phyloP scores from a whole-genome alignment of 1,284 basidiomycete genomes.

The Boletus albobrunnescens region DNA sequence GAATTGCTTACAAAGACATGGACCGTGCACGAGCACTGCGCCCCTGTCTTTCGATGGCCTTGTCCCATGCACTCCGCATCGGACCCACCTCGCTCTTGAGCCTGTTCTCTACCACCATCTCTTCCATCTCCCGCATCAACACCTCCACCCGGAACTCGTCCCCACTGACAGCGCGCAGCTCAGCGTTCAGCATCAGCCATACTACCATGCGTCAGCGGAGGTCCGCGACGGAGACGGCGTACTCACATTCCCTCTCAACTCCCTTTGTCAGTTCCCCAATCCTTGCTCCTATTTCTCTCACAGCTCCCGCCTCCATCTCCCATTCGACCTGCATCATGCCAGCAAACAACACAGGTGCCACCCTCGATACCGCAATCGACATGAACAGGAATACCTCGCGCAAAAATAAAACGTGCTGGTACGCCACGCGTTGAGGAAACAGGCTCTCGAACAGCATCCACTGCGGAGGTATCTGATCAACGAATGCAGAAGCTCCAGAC shows the following conservation, averaged over 20 bases:
- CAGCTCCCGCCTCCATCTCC: conserved; percentile 18
- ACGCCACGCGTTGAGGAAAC: conserved; percentile 63
- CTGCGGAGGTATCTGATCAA: conserved; percentile 24
- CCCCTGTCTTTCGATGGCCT: conserved; percentile 28
- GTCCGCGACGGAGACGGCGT: no score
- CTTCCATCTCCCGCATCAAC: conserved; percentile 55
- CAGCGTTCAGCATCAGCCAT: conserved; percentile 22
- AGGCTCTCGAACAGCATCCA: conserved; percentile 43
- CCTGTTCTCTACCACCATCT: conserved; percentile 58
- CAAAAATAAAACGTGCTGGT: conserved; percentile 73
- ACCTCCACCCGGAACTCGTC: conserved; percentile 38
- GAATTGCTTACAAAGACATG: conserved; percentile 25
- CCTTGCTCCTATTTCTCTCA: conserved; percentile 22
- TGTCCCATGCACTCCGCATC: conserved; percentile 48
- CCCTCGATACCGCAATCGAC: conserved; percentile 64
- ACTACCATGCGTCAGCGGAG: conserved; percentile 17
- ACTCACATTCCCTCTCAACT: conserved; percentile 32
- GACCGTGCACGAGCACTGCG: conserved; percentile 27
- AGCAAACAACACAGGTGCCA: conserved; percentile 62
- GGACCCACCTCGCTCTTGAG: conserved; percentile 53
- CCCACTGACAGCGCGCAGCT: conserved; percentile 11
- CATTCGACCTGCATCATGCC: conserved; percentile 14
- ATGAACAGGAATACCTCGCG: conserved; percentile 73
- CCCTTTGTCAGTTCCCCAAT: conserved; percentile 18
- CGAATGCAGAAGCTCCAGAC: conserved; percentile 17